Base-by-base conservation (phyloP, 2,329 filamentous ascomycete species). In the Botrytis sinoallii region DNA sequence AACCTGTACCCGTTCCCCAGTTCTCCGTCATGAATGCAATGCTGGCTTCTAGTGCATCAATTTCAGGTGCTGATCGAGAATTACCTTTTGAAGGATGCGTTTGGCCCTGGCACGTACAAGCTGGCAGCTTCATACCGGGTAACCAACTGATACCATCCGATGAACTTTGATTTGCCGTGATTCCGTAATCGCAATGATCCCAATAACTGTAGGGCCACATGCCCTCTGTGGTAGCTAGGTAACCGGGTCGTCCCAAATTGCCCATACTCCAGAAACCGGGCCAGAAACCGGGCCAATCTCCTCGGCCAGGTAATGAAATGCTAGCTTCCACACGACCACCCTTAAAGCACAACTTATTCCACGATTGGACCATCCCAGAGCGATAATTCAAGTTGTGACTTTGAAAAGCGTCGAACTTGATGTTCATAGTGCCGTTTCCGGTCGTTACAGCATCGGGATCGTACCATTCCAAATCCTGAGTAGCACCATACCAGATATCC, bases 191-290 rank as follows among this genome's bases (percentile, higher is more conserved):
- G 78, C 91, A 93, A 61, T 86, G 82, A 77, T 92, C 86, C 76
- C 89, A 85, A 79, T 93, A 93, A 77, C 89, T 92, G 83, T 93
- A 93, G 0, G 91, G 91, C 91, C 91, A 93, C 81, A 92, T 85
- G 7, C 91, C 91, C 75, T 93, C 91, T 0, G 90, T 93, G 1
- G 90, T 92, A 16, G 90, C 88, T 46, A 89, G 86, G 81, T 92
- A 92, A 20, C 91, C 91, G 40, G 91, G 89, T 76, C 91, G 86
- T 55, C 88, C 91, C 35, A 93, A 85, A 78, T 93, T 93, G 7
- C 91, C 91, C 89, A 93, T 92, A 0, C 90, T 86, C 91, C 91
- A 93, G 81, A 92, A 91, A 81, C 91, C 91, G 60, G 91, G 91
- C 91, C 91, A 93, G 82, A 93, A 91, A 73, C 91, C 91, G 72